Base-by-base conservation (phyloP, 768 basidiomycete species). In the Suillus discolor region DNA sequence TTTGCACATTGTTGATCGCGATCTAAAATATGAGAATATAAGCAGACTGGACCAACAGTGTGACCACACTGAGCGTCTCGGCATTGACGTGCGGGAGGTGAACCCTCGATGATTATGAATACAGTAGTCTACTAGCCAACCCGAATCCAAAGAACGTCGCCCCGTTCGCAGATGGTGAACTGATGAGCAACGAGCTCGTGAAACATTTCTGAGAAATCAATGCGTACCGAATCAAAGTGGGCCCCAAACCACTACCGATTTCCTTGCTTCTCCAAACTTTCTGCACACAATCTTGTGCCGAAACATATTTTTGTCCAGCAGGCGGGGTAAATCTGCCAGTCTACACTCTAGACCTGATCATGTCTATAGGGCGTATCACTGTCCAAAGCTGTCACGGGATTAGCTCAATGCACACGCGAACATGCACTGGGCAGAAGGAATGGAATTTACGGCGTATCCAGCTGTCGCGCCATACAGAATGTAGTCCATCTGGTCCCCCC, bases 121-220 rank as follows among this genome's bases (percentile, higher is more conserved):
- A 87, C 66, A 93, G 79, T 49, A 87, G 68, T 55, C 95, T 85
- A 79, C 88, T 94, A 53, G 93, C 94, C 79, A 98, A 83, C 82
- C 98, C 97, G 72, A 96, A 98, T 1, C 94, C 96, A 64, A 97
- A 86, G 84, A 98, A 99, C 0, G 97, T 99, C 1, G 94, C 94
- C n/a, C 96, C 97, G 71, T 98, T 99, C 13, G 96, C 96, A 72
- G 97, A 97, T 1, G 96, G 96, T 3, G 93, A 96, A 71, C 94
- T 96, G 62, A n/a, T 51, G 65, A 67, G 53, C 28, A 23, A 8
- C 54, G 45, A 74, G n/a, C 66, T 57, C 23, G 16, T 5, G 57
- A 63, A 41, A 66, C n/a, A 28, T 57, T 28, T 65, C 62, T 28
- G 45, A 63, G 64, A 15, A 18, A 57, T 61, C 31, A 20, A 49